Percentiles rank a stretch among this genome's conserved stretches.
These are phyloP conservation scores for Rehmannia glutinosa DNA, from an alignment of 257 asterid genomes.

Conservation along the genomic window DNA sequence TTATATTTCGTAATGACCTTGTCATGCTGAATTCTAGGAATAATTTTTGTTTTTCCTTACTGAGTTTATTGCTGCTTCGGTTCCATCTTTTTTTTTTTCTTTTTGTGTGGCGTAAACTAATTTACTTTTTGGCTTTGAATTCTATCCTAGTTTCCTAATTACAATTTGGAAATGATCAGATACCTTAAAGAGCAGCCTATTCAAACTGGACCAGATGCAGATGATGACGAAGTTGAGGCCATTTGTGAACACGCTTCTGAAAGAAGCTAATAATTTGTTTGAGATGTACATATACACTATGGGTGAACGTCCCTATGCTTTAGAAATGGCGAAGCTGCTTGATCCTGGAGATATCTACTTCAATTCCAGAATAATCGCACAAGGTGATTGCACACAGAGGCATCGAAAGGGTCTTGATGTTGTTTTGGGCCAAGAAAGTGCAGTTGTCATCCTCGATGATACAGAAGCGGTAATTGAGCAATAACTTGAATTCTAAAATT, in stretches of 20 bases:
- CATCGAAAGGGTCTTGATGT: constrained; percentile 88
- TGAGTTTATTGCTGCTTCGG: no score
- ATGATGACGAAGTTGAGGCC: constrained; percentile 99
- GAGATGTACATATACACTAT: constrained; percentile 94
- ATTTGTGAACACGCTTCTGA: constrained; percentile 65
- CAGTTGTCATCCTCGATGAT: constrained; percentile 90
- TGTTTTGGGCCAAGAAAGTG: constrained; percentile 87
- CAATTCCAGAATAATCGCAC: constrained; percentile 79
- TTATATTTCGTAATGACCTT: no score
- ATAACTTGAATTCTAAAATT: constrained; percentile 2
- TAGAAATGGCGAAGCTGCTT: constrained; percentile 81
- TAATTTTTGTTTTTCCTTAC: no score
- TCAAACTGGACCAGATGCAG: constrained; percentile 60
- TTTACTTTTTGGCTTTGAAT: neutral
- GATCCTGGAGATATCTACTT: constrained; percentile 75
- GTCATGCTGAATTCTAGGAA: no score
- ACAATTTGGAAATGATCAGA: constrained; percentile 39
- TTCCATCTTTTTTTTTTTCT: no score
- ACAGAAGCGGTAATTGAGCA: constrained; percentile 70
- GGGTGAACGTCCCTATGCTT: constrained; percentile 93
- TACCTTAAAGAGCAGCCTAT: constrained; percentile 52
- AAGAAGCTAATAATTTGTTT: constrained; percentile 67
- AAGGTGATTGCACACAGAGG: constrained; percentile 76
- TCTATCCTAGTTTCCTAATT: constrained; percentile 12
- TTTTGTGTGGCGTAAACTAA: neutral